Percentiles rank a stretch among this genome's conserved stretches.
These are phyloP conservation scores for Leccinum subtestaceum DNA, from an alignment of 768 basidiomycete species.

Conservation along the genomic window DNA sequence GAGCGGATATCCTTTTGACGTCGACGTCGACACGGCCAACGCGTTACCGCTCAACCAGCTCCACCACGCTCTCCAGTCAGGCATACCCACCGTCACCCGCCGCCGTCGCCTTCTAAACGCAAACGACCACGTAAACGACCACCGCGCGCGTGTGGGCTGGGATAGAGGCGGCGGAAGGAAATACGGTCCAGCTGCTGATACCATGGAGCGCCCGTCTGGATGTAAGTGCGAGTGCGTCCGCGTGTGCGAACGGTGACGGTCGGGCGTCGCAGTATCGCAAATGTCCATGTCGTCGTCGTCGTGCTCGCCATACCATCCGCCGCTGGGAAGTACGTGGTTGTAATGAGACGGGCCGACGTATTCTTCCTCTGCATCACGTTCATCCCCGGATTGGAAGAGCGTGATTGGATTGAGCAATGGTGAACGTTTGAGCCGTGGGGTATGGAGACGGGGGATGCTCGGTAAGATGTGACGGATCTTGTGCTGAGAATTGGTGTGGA, in stretches of 20 bases:
- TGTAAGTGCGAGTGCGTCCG: background rate
- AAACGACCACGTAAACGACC: slow-evolving; percentile 50
- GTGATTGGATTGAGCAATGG: slow-evolving; percentile 38
- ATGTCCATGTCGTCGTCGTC: slow-evolving; percentile 6
- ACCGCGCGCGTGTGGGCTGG: slow-evolving; percentile 22
- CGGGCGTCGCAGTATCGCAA: background rate
- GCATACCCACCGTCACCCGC: slow-evolving; percentile 48
- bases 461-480: slow-evolving; percentile 35
- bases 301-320: slow-evolving; percentile 32
- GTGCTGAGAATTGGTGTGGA: slow-evolving; percentile 42
- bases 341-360: slow-evolving; percentile 52
- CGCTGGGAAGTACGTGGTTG: slow-evolving; percentile 30
- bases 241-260: background rate
- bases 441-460: slow-evolving; percentile 36
- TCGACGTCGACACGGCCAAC: background rate
- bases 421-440: slow-evolving; percentile 40
- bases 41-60: slow-evolving; percentile 3
- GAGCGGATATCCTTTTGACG: slow-evolving; percentile 1
- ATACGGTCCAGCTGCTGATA: slow-evolving; percentile 16
- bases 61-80: slow-evolving; percentile 30
- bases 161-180: slow-evolving; percentile 40
- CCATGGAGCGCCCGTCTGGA: background rate
- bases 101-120: slow-evolving; percentile 52
- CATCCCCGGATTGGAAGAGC: slow-evolving; percentile 41
- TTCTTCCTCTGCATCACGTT: slow-evolving; percentile 42